Conservation (phyloP, 176 grass and related monocot genomes). For the Chrysopogon serrulatus region DNA sequence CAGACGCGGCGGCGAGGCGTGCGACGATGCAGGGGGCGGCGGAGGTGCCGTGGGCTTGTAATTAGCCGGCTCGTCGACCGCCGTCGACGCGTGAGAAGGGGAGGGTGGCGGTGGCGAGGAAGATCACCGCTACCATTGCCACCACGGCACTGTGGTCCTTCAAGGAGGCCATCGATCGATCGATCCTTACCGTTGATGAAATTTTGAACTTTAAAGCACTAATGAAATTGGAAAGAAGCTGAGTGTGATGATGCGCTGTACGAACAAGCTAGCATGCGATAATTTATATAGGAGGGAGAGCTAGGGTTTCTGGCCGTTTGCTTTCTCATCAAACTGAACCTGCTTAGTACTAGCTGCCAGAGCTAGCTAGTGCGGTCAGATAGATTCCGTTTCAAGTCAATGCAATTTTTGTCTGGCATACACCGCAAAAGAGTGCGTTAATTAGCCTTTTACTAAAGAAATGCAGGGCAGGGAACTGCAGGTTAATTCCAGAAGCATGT, state of each 20-base stretch:
- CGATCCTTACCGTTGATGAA: neutral
- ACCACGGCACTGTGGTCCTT: neutral
- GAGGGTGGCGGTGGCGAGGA: neutral
- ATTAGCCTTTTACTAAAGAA: neutral
- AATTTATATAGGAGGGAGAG: conserved; percentile 33
- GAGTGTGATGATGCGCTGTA: neutral
- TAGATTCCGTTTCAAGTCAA: conserved; percentile 23
- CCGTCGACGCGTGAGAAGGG: neutral
- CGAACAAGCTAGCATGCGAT: neutral
- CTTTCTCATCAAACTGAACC: conserved; percentile 11
- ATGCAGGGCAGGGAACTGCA: neutral
- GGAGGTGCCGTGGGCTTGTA: neutral
- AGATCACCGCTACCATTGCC: neutral
- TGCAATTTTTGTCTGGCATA: conserved; percentile 18
- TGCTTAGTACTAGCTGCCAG: too few relatives aligned
- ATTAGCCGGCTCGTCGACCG: neutral
- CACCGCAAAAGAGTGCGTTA: neutral
- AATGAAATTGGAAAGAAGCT: neutral
- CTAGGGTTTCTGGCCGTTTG: conserved; percentile 2
- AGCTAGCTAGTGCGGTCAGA: neutral
- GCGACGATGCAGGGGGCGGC: neutral
- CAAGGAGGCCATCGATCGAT: conserved; percentile 6
- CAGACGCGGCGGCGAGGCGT: neutral
- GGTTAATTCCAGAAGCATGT: neutral
- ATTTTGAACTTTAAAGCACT: neutral